Conservation (phyloP, 2,329 filamentous ascomycete genomes). For the Sclerotinia spermophila region DNA sequence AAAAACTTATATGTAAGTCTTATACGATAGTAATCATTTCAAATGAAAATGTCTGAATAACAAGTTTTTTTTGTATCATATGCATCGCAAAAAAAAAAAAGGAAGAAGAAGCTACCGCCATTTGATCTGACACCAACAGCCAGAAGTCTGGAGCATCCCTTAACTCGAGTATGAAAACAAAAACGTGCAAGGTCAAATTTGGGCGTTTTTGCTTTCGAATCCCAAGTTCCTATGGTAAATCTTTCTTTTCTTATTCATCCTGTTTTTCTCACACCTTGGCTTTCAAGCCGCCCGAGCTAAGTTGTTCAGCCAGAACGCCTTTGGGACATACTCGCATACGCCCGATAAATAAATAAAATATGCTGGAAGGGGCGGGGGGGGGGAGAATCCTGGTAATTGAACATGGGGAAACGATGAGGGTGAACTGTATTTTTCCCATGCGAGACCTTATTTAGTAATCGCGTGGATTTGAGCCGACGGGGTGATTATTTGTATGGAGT, state of each 20-base stretch:
- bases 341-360: too few species aligned
- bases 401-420: background rate
- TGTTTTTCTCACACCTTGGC: background rate
- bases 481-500: background rate
- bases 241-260: background rate
- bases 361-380: too few species aligned
- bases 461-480: background rate
- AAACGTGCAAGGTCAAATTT: background rate
- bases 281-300: background rate
- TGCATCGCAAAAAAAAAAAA: background rate
- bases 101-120: background rate
- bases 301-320: slow-evolving; percentile 4
- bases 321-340: slow-evolving; percentile 12
- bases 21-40: slow-evolving; percentile 3
- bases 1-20: too few species aligned
- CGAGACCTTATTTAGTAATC: background rate
- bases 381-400: background rate
- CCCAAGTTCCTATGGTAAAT: background rate
- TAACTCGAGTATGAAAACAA: background rate
- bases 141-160: slow-evolving; percentile 1
- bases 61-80: background rate
- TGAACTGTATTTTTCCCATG: background rate
- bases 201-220: background rate
- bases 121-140: background rate
- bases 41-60: background rate